Evolutionary conservation across 805 yeast genomes (phyloP), one percentile per base, ranked within the genome.

Genomic region (Starmerella sp.): DNA sequence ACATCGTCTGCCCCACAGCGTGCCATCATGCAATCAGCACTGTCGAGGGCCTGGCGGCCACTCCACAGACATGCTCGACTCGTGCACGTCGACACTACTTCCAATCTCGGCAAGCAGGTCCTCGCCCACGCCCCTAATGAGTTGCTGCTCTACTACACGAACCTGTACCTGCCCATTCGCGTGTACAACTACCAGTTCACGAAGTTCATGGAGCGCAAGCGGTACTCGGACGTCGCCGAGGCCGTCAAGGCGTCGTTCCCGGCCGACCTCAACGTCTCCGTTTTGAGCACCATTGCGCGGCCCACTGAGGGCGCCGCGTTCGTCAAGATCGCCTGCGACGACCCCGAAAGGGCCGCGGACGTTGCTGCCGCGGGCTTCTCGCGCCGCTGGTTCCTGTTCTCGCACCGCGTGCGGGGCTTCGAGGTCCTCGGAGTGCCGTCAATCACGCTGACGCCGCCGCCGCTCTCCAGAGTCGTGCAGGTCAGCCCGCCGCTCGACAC

Each of bases 271-370:
- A 28, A 29, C 15, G 62, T 82, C 29, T 69, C 75, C 32, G 72
- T 87, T 49, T 73, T 77, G 6, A 81, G 82, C 1, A 75, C 87
- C 34, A 78, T 83, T 35, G 84, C 93, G 0, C 77, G 90, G 54
- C 75, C 73, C 54, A 75, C 95, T 57, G 98, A 93, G 65, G 96
- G 97, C 52, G 97, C 97, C 46, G 96, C 88, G 1, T 90, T 91
- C 75, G 93, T 87, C 38, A 84, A 83, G 60, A 84, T 84, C 62
- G 68, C 72, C 34, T 78, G 86, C 32, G 86, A 90, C 0, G 74
- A 72, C 6, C 75, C 69, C 3, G 68, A 28, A 3, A 31, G 6
- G 28, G 30, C 54, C 17, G 29, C 51, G 5, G 48, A 15, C 68
- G 14, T 28, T 4, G 52, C 52, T 32, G 30, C 29, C 4, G 14